Conservation (phyloP, 495 filamentous ascomycete species). For the Neurospora cerealis region DNA sequence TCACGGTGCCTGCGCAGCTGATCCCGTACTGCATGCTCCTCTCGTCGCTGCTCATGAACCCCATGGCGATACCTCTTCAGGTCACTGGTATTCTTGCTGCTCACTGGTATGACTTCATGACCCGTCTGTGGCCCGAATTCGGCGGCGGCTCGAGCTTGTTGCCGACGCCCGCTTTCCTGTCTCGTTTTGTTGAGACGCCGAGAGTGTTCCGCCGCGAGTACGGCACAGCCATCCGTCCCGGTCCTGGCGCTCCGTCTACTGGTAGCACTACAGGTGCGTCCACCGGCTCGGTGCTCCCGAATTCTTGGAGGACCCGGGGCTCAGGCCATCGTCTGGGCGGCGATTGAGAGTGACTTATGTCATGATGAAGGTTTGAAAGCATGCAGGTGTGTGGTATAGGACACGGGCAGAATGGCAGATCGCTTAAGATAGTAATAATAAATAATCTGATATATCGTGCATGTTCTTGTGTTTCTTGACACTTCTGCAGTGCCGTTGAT, state of each 20-base stretch:
- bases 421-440: neutral
- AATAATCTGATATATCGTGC: neutral
- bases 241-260: constrained; percentile 20
- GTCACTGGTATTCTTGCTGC: constrained; percentile 66
- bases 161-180: constrained; percentile 56
- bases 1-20: constrained; percentile 64
- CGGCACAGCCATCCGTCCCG: constrained; percentile 45
- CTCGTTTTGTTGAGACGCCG: constrained; percentile 46
- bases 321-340: constrained; percentile 59
- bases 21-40: constrained; percentile 69
- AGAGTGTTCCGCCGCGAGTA: constrained; percentile 38
- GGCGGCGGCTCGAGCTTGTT: constrained; percentile 67
- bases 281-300: constrained; percentile 34
- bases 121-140: constrained; percentile 71
- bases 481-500: neutral
- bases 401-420: neutral
- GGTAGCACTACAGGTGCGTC: constrained; percentile 27
- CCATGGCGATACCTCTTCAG: constrained; percentile 39
- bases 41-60: constrained; percentile 50
- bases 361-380: neutral
- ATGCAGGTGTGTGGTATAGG: constrained; percentile 2
- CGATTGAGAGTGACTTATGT: constrained; percentile 8
- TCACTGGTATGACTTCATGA: constrained; percentile 79
- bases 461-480: neutral
- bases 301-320: constrained; percentile 57